Conservation (phyloP, 345 rosid genomes). For the Citrus trifoliata region DNA sequence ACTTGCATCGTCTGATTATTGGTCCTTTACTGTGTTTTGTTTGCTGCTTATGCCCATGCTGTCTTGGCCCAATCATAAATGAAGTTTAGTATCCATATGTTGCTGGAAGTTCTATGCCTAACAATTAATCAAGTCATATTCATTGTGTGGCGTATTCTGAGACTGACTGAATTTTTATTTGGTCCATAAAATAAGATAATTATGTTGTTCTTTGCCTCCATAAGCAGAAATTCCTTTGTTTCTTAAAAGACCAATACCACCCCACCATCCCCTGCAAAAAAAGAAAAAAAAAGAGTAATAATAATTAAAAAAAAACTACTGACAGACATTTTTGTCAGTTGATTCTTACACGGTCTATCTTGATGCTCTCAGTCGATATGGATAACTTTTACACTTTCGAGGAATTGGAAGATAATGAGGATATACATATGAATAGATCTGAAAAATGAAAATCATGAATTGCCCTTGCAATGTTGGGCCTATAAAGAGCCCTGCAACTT, state of each 20-base stretch:
- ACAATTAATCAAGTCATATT: not conserved
- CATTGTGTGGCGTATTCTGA: not conserved
- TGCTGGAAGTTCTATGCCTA: not conserved
- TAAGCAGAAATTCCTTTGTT: not conserved
- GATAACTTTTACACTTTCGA: not conserved
- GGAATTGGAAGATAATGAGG: not conserved
- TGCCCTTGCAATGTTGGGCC: not conserved
- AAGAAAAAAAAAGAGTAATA: too few species aligned
- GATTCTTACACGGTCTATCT: not conserved
- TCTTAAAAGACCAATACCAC: not conserved
- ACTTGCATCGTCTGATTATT: not conserved
- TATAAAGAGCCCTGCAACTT: not conserved
- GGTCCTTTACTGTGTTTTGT: conserved; percentile 3
- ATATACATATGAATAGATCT: not conserved
- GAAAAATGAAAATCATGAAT: not conserved
- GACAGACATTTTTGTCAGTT: not conserved
- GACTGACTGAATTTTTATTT: not conserved
- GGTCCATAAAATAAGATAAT: not conserved
- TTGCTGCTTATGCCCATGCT: not conserved
- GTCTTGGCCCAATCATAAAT: not conserved
- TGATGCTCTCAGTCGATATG: not conserved
- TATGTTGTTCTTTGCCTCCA: not conserved
- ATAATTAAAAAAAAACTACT: not conserved
- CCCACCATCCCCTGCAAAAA: too few species aligned
- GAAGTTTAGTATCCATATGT: not conserved